These are phyloP conservation scores for Termitomyces sp. DNA, from an alignment of 1,284 basidiomycete species.

Conservation along the genomic window DNA sequence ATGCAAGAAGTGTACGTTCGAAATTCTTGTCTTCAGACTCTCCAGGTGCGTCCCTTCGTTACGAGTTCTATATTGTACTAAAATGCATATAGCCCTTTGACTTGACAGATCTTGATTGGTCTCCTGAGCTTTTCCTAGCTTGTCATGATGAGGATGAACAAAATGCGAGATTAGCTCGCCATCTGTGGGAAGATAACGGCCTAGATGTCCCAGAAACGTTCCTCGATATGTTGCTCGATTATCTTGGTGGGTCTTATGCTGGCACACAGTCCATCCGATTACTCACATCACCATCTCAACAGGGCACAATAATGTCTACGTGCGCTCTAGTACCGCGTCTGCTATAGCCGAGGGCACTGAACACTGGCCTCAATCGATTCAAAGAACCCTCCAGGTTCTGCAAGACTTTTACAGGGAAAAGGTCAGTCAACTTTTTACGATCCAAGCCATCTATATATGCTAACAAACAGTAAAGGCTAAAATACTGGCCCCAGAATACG, in stretches of 20 bases:
- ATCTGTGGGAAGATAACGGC: slow-evolving; percentile 96
- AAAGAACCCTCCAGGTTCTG: slow-evolving; percentile 44
- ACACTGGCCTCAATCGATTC: slow-evolving; percentile 68
- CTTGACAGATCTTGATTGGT: slow-evolving; percentile 92
- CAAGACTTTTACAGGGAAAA: slow-evolving; percentile 82
- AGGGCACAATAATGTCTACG: slow-evolving; percentile 82
- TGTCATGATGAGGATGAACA: slow-evolving; percentile 92
- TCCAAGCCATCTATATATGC: background rate
- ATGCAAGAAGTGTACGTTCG: slow-evolving; percentile 88
- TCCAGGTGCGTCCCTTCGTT: slow-evolving; percentile 57
- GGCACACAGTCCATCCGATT: background rate
- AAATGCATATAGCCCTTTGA: slow-evolving; percentile 72
- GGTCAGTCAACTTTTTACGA: slow-evolving; percentile 30
- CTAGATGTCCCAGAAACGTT: slow-evolving; percentile 82
- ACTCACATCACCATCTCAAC: background rate
- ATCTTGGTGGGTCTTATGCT: slow-evolving; percentile 54
- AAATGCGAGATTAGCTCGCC: slow-evolving; percentile 78
- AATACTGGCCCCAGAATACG: slow-evolving; percentile 84
- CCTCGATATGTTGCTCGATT: slow-evolving; percentile 57
- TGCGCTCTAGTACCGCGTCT: slow-evolving; percentile 68
- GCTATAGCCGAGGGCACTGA: slow-evolving; percentile 79
- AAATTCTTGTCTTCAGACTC: slow-evolving; percentile 85
- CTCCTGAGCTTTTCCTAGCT: slow-evolving; percentile 84
- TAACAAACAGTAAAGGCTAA: slow-evolving; percentile 52
- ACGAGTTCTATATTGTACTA: background rate